Percentiles rank a stretch among this genome's conserved stretches.
phyloP scores from a whole-genome alignment of 148 eudicot genomes.

The Chenopodium quinoa region DNA sequence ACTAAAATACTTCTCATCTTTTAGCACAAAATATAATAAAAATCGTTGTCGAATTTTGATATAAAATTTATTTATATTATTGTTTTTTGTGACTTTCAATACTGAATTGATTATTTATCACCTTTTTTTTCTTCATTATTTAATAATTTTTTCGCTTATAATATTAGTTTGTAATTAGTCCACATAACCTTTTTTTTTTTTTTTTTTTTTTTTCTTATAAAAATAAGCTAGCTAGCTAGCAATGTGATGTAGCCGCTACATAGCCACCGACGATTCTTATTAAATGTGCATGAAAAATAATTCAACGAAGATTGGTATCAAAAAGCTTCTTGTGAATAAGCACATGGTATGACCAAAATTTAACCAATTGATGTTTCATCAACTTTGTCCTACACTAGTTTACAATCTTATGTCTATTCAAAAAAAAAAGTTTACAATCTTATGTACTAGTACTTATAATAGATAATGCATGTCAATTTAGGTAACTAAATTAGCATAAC shows the following conservation, averaged over 20 bases:
- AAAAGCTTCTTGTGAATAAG: neutral
- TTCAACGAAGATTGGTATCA: neutral
- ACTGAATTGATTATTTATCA: too few relatives aligned
- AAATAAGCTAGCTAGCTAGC: neutral
- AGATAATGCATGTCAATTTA: slow-evolving; percentile 5
- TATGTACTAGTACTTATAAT: neutral
- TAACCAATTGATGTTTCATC: slow-evolving; percentile 7
- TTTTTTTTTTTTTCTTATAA: neutral
- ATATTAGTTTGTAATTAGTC: too few relatives aligned
- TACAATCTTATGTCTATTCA: neutral
- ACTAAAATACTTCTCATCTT: too few relatives aligned
- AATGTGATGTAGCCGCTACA: neutral
- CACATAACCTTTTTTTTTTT: too few relatives aligned
- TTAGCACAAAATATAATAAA: too few relatives aligned
- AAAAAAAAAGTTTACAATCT: neutral
- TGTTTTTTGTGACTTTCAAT: too few relatives aligned
- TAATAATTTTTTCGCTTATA: too few relatives aligned
- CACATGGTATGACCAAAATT: neutral
- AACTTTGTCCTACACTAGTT: slow-evolving; percentile 19
- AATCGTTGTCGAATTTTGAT: too few relatives aligned
- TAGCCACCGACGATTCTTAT: neutral
- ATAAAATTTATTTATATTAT: too few relatives aligned
- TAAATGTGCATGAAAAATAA: neutral
- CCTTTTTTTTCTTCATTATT: too few relatives aligned
- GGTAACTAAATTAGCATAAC: neutral